Evolutionary conservation across 192 early-diverging fungal species (phyloP).

Genomic region (Backusella sp.): DNA sequence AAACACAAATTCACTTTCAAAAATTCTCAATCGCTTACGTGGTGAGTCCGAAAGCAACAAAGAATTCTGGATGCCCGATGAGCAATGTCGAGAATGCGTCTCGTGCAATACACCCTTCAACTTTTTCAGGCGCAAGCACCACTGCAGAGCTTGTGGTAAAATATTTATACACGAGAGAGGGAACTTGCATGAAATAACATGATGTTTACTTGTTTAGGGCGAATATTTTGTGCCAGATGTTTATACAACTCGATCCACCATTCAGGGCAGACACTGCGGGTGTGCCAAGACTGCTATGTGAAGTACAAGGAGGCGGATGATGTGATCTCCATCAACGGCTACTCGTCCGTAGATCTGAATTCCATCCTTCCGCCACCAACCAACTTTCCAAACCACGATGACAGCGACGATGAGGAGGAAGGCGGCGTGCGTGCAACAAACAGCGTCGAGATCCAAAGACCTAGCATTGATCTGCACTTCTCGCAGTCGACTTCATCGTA

Average conservation of each 20-base stretch:
- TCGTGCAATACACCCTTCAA: conserved; percentile 71
- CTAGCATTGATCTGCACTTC: conserved; percentile 8
- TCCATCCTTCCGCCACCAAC: neutral
- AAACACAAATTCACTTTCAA: conserved; percentile 49
- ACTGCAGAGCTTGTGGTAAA: conserved; percentile 80
- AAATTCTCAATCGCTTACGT: conserved; percentile 48
- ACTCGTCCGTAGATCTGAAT: conserved; percentile 10
- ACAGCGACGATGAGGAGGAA: conserved; percentile 4
- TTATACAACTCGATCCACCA: conserved; percentile 51
- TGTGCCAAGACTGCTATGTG: conserved; percentile 61
- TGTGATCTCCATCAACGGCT: conserved; percentile 24
- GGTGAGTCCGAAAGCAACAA: conserved; percentile 49
- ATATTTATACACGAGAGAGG: neutral
- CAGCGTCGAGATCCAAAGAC: conserved; percentile 13
- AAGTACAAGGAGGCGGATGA: conserved; percentile 48
- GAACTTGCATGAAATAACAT: conserved; percentile 4
- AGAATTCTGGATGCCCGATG: conserved; percentile 85
- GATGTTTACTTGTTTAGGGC: conserved; percentile 34
- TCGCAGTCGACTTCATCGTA: conserved; percentile 11
- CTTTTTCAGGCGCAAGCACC: conserved; percentile 71
- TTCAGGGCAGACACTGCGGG: conserved; percentile 60
- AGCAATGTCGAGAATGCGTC: conserved; percentile 77
- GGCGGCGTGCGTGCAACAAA: neutral
- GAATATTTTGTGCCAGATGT: conserved; percentile 78
- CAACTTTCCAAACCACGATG: conserved; percentile 1